phyloP scores from a whole-genome alignment of 352 stramenopile species.

The Pythium vanterpoolii region DNA sequence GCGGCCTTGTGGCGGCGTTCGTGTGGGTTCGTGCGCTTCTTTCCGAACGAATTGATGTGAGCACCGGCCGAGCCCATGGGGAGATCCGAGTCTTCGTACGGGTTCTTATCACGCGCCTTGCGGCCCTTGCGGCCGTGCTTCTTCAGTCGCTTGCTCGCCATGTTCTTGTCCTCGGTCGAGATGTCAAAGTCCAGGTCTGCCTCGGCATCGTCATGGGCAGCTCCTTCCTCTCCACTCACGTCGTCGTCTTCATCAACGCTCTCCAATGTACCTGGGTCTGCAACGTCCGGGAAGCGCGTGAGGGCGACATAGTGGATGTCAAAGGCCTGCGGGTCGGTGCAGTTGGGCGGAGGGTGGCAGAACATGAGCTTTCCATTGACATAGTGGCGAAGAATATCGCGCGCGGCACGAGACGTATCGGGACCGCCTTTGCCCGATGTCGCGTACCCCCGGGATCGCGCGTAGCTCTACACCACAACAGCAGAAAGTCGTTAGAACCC shows the following conservation, averaged over 20 bases:
- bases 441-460: constrained; percentile 88
- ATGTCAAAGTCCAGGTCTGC: constrained; percentile 71
- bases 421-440: constrained; percentile 92
- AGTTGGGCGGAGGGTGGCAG: constrained; percentile 91
- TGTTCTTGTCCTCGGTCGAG: constrained; percentile 60
- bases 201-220: constrained; percentile 19
- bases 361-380: constrained; percentile 97
- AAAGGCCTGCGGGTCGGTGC: constrained; percentile 54
- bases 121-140: constrained; percentile 96
- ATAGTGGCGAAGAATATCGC: constrained; percentile 98
- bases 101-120: constrained; percentile 96
- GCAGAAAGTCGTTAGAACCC: no score
- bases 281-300: constrained; percentile 55
- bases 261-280: constrained; percentile 12
- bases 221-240: constrained; percentile 18
- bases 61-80: constrained; percentile 41
- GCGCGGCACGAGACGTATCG: constrained; percentile 93
- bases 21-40: constrained; percentile 67
- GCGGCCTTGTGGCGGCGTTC: constrained; percentile 30
- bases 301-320: constrained; percentile 69
- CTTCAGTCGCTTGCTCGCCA: constrained; percentile 82
- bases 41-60: constrained; percentile 70
- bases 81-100: constrained; percentile 91
- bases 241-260: constrained; percentile 8
- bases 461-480: constrained; percentile 73